phyloP scores from a whole-genome alignment of 148 eudicot genomes.

The Selenicereus undatus region DNA sequence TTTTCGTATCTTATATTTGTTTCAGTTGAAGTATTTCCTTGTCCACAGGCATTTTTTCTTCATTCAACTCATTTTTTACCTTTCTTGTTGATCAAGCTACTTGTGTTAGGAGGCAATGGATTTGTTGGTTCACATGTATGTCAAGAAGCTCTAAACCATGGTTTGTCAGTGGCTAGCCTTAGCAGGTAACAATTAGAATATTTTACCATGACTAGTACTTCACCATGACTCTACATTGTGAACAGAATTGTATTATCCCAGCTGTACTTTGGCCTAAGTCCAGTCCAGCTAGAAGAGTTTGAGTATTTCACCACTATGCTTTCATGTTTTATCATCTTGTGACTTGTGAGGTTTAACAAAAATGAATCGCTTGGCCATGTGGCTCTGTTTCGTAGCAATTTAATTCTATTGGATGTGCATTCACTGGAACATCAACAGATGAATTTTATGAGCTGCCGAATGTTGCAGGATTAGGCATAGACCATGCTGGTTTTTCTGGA shows the following conservation, averaged over 20 bases:
- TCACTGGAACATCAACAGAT: no score
- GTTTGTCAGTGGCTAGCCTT: conserved; percentile 67
- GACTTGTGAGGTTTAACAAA: background rate
- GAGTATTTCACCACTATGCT: background rate
- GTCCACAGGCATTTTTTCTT: background rate
- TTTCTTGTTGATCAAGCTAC: conserved; percentile 43
- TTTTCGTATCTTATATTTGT: background rate
- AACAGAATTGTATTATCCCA: background rate
- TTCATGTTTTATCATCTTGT: background rate
- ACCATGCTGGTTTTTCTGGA: no score
- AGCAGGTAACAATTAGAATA: conserved; percentile 78
- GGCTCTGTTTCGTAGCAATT: background rate
- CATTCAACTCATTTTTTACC: background rate
- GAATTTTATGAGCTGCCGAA: no score
- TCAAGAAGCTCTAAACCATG: conserved; percentile 64
- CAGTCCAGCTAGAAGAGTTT: background rate
- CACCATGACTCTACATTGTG: background rate
- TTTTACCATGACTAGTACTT: background rate
- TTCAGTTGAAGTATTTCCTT: background rate
- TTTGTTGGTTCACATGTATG: conserved; percentile 84
- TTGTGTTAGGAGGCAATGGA: conserved; percentile 83
- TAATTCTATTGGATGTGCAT: no score
- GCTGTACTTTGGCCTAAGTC: background rate
- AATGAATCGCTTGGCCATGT: background rate
- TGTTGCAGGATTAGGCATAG: no score